phyloP scores from a whole-genome alignment of 345 rosid genomes.

The Rhizophora apiculata region DNA sequence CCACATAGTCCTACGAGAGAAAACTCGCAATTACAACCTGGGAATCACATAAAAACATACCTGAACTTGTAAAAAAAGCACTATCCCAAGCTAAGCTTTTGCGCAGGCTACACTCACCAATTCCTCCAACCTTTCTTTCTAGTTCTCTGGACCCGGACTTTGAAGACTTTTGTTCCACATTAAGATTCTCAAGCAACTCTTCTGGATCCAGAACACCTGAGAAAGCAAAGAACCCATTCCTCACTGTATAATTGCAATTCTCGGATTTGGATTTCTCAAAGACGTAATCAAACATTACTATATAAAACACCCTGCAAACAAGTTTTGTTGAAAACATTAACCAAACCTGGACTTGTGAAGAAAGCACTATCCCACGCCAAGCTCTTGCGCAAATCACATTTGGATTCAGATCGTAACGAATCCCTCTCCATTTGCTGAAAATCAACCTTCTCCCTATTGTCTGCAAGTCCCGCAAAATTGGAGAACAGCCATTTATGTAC shows the following conservation, averaged over 20 bases:
- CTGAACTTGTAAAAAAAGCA: constrained; percentile 44
- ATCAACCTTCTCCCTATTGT: constrained; percentile 21
- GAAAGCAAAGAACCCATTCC: neutral
- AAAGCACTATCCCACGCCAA: constrained; percentile 76
- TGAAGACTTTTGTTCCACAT: constrained; percentile 11
- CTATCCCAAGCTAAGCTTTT: constrained; percentile 56
- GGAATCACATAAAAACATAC: constrained; percentile 16
- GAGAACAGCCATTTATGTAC: neutral
- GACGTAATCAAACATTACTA: neutral
- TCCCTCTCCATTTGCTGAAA: neutral
- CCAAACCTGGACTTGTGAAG: constrained; percentile 55
- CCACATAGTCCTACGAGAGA: neutral
- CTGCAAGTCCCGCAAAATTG: constrained; percentile 8
- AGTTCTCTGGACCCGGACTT: constrained; percentile 17
- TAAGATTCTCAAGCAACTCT: constrained; percentile 48
- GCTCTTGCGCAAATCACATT: constrained; percentile 48
- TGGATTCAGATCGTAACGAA: constrained; percentile 2
- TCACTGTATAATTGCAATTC: neutral
- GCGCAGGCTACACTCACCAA: constrained; percentile 21
- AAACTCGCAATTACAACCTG: neutral
- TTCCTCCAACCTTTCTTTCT: constrained; percentile 20
- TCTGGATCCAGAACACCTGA: constrained; percentile 62
- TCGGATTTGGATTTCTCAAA: neutral
- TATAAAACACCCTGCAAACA: neutral
- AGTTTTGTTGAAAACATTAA: constrained; percentile 2